These are phyloP conservation scores for Asterella californica DNA, from an alignment of 225 moss, liverwort and hornwort genomes.

Conservation along the genomic window DNA sequence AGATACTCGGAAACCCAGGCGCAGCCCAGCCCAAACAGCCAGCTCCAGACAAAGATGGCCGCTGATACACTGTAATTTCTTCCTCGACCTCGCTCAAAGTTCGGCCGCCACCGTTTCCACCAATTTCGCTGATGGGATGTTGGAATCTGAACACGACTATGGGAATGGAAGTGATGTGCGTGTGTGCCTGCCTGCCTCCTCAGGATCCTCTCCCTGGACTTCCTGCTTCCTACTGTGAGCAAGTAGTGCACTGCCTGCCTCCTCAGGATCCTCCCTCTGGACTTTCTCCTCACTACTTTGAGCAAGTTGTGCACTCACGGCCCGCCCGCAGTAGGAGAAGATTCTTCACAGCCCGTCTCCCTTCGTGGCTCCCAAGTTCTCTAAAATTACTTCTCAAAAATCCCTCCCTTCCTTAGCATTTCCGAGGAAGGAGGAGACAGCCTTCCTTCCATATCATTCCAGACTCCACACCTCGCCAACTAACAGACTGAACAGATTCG, in stretches of 20 bases:
- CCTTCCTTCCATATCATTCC: neutral
- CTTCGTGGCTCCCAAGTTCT: neutral
- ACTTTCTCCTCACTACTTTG: neutral
- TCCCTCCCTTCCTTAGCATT: neutral
- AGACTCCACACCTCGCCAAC: neutral
- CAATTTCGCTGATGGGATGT: neutral
- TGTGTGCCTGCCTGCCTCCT: neutral
- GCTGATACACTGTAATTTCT: neutral
- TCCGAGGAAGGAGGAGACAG: neutral
- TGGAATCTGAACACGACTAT: neutral
- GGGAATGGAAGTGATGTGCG: neutral
- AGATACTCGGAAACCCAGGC: neutral
- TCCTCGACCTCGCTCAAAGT: neutral
- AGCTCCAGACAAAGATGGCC: constrained; percentile 16
- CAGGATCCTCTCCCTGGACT: neutral
- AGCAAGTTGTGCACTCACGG: neutral
- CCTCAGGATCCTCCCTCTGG: neutral
- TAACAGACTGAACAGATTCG: neutral
- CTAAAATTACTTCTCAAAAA: too few species aligned
- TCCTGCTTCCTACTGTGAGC: neutral
- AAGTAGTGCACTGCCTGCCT: neutral
- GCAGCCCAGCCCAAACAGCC: neutral
- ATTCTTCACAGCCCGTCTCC: neutral
- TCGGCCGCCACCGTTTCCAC: neutral
- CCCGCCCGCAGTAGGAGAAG: neutral